Percentiles rank a stretch among this genome's conserved stretches.
These are phyloP conservation scores for Kregervanrija pseudodelftensis DNA, from an alignment of 805 yeast species.

Conservation along the genomic window DNA sequence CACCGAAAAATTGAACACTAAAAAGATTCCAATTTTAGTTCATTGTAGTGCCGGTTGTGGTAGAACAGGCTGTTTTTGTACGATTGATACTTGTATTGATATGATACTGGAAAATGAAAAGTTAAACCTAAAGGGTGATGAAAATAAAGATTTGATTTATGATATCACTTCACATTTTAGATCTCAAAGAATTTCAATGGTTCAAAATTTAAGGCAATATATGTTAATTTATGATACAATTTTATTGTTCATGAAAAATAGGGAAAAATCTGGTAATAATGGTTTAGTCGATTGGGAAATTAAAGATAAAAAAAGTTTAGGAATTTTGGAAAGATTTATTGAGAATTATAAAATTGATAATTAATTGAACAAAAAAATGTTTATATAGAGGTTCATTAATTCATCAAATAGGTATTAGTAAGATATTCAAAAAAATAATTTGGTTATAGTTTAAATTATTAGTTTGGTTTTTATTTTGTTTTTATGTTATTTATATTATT, in stretches of 20 bases:
- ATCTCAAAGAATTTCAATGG: constrained; percentile 50
- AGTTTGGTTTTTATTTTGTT: too few species aligned
- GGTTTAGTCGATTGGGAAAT: constrained; percentile 13
- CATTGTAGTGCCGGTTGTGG: constrained; percentile 99
- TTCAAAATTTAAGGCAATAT: constrained; percentile 50
- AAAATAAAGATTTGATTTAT: constrained; percentile 35
- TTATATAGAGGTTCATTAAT: too few species aligned
- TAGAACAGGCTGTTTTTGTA: constrained; percentile 83
- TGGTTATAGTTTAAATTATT: too few species aligned
- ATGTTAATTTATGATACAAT: constrained; percentile 41
- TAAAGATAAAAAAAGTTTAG: constrained; percentile 5
- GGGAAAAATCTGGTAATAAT: constrained; percentile 2
- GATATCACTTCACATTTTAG: constrained; percentile 41
- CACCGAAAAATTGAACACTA: constrained; percentile 10
- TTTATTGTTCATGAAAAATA: constrained; percentile 14
- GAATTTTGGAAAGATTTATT: constrained; percentile 7
- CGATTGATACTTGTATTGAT: constrained; percentile 55
- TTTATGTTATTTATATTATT: too few species aligned
- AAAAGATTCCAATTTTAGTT: constrained; percentile 48
- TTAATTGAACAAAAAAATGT: too few species aligned
- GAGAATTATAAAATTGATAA: background rate
- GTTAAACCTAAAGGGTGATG: constrained; percentile 3
- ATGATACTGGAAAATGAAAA: background rate
- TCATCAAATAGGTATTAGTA: too few species aligned
- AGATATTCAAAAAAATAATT: too few species aligned